phyloP scores from a whole-genome alignment of 148 eudicot genomes.

The Selenicereus undatus region DNA sequence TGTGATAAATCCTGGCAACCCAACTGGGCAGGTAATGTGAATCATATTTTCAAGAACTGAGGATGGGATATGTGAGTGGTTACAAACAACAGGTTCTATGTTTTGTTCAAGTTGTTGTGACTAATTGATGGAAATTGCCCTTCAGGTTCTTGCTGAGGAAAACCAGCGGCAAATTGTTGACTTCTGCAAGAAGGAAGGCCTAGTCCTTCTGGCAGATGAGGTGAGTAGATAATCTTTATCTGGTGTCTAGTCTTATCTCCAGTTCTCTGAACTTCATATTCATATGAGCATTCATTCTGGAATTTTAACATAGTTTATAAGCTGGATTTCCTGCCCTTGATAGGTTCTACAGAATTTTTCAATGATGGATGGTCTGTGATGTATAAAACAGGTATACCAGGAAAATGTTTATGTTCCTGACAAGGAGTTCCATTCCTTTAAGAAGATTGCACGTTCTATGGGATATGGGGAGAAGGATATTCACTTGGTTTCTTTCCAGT shows the following conservation, averaged over 20 bases:
- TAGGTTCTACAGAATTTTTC: not conserved
- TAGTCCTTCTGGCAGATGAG: constrained; percentile 95
- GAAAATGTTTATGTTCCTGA: constrained; percentile 85
- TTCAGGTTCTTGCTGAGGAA: constrained; percentile 83
- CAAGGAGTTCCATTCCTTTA: constrained; percentile 87
- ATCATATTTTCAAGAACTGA: not conserved
- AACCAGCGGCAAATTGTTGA: constrained; percentile 80
- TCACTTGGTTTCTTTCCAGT: constrained; percentile 76
- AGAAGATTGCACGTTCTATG: constrained; percentile 81
- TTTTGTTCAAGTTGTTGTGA: not conserved
- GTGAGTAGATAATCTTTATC: constrained; percentile 31
- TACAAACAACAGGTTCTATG: not conserved
- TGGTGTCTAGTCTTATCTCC: not conserved
- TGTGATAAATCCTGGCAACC: constrained; percentile 97
- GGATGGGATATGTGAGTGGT: not conserved
- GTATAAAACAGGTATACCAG: constrained; percentile 72
- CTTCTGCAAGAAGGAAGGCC: constrained; percentile 88
- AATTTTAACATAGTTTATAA: not conserved
- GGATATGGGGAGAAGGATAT: constrained; percentile 81
- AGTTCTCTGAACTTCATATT: not conserved
- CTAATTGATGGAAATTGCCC: constrained; percentile 11
- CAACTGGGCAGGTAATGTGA: constrained; percentile 80
- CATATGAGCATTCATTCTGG: not conserved
- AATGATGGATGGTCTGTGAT: constrained; percentile 5
- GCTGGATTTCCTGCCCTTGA: not conserved